Conservation (phyloP, 2,329 filamentous ascomycete species). For the Aureobasidium mangrovei region DNA sequence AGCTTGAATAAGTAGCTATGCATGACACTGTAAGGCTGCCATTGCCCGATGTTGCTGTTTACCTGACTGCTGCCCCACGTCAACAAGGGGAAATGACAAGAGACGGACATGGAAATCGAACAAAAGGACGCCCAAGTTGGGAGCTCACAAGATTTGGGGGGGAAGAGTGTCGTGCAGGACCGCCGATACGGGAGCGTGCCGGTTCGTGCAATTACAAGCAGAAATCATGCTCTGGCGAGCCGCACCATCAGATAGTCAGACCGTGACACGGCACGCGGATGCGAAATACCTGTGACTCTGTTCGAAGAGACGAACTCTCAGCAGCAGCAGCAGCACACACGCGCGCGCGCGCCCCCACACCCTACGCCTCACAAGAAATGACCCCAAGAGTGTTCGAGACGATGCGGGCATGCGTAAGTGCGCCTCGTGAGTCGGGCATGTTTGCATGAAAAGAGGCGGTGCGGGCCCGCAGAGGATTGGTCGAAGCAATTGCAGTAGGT, state of each 20-base stretch:
- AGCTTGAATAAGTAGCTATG: conserved; percentile 5
- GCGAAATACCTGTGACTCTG: conserved; percentile 2
- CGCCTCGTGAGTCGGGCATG: conserved; percentile 13
- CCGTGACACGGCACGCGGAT: conserved; percentile 9
- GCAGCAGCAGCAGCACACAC: background rate
- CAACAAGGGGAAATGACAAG: background rate
- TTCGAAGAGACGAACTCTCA: background rate
- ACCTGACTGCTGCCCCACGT: conserved; percentile 4
- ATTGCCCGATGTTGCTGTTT: conserved; percentile 1
- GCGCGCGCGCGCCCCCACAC: background rate
- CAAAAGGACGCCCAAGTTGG: background rate
- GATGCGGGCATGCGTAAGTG: conserved; percentile 10
- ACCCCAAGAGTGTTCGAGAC: conserved; percentile 1
- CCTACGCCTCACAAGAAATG: background rate
- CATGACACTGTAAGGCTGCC: conserved; percentile 6
- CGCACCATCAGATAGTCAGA: background rate
- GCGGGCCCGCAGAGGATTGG: conserved; percentile 7
- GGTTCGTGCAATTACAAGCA: conserved; percentile 11
- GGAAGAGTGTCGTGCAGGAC: conserved; percentile 5
- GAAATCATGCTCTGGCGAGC: conserved; percentile 1
- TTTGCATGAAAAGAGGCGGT: conserved; percentile 13
- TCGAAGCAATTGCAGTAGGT: conserved; percentile 1
- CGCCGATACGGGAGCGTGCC: conserved; percentile 9
- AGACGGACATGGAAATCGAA: background rate
- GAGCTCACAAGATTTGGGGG: background rate